A percentile compares a stretch with the other conserved stretches of the same genome.
These are phyloP conservation scores for Nakazawaea wyomingensis DNA, from an alignment of 805 yeast genomes.

Conservation along the genomic window DNA sequence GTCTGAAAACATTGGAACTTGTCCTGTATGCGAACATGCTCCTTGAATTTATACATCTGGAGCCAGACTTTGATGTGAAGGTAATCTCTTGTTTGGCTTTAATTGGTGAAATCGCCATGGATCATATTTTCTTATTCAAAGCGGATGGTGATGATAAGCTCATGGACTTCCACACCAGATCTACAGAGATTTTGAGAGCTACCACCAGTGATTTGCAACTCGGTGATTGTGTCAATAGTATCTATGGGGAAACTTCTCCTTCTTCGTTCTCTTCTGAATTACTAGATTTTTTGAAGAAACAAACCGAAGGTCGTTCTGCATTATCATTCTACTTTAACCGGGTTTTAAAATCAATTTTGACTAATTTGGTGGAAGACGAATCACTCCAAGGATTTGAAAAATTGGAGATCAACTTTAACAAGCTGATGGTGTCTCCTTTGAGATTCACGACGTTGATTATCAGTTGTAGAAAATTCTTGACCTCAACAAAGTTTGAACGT, in stretches of 20 bases:
- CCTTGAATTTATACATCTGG: not conserved
- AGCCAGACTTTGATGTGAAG: not conserved
- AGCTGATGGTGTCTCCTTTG: conserved; percentile 27
- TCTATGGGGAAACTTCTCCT: not conserved
- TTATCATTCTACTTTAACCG: conserved; percentile 29
- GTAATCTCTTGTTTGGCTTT: conserved; percentile 22
- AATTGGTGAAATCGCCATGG: conserved; percentile 31
- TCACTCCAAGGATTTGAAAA: conserved; percentile 22
- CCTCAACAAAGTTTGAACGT: conserved; percentile 38
- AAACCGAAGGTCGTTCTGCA: not conserved
- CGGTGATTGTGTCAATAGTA: not conserved
- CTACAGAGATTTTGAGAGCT: not conserved
- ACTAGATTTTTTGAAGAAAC: not conserved
- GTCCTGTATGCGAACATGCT: conserved; percentile 7
- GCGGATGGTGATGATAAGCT: conserved; percentile 20
- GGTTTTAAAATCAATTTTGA: conserved; percentile 26
- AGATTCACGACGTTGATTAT: conserved; percentile 31
- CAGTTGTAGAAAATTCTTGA: conserved; percentile 29
- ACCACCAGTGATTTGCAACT: not conserved
- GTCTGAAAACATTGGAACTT: conserved; percentile 10
- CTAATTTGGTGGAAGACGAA: conserved; percentile 24
- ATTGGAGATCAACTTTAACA: conserved; percentile 29
- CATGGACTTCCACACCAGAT: not conserved
- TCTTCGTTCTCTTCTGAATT: not conserved
- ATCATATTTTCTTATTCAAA: conserved; percentile 29